Evolutionary conservation across 2,329 filamentous ascomycete species (phyloP).

Genomic region (Aspergillus sp.): DNA sequence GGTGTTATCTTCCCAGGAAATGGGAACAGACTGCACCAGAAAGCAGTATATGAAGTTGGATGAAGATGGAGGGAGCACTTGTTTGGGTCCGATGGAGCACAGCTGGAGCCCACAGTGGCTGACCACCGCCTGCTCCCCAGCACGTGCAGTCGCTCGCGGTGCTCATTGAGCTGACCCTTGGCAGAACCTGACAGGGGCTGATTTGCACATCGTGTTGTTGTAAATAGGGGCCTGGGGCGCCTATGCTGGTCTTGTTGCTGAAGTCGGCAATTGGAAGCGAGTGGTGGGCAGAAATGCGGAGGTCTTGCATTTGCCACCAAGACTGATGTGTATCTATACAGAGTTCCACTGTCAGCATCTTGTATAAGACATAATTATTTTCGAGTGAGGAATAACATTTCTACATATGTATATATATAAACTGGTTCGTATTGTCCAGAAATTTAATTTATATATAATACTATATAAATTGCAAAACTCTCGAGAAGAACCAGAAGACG

Average conservation of each 20-base stretch:
- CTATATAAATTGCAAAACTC: no score
- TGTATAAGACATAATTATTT: neutral
- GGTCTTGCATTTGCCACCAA: no score
- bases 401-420: no score
- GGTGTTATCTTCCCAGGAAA: neutral
- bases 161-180: slow-evolving; percentile 1
- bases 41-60: neutral
- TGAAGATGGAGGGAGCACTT: neutral
- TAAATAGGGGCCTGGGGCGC: neutral
- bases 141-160: slow-evolving; percentile 1
- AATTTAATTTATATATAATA: no score
- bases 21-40: neutral
- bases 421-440: no score
- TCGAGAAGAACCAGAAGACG: no score
- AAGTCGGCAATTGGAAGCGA: neutral
- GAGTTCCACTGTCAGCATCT: no score
- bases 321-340: no score
- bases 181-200: neutral
- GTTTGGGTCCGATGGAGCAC: neutral
- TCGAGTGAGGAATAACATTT: no score
- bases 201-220: neutral
- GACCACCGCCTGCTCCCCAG: neutral
- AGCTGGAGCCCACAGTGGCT: no score
- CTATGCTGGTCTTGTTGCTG: neutral
- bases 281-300: neutral